These are phyloP conservation scores for Solanum hybrid DNA, from an alignment of 305 asterid species.

Conservation along the genomic window DNA sequence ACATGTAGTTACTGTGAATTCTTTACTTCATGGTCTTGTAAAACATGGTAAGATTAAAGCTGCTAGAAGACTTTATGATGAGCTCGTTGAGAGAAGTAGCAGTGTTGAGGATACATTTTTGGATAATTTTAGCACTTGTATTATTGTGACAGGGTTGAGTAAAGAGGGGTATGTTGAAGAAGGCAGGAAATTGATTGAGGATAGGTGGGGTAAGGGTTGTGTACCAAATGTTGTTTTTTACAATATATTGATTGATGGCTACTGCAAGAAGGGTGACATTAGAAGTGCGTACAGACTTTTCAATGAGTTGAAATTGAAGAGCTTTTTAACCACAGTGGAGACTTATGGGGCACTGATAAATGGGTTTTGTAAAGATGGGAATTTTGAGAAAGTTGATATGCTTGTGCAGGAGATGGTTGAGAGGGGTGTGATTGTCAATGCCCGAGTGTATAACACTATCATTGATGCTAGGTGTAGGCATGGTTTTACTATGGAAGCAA, in stretches of 20 bases:
- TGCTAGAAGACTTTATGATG: conserved; percentile 51
- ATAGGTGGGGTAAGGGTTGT: conserved; percentile 75
- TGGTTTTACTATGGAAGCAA: conserved; percentile 43
- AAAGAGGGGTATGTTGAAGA: conserved; percentile 63
- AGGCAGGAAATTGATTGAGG: conserved; percentile 62
- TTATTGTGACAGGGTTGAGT: conserved; percentile 72
- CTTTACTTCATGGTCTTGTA: conserved; percentile 69
- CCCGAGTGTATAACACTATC: conserved; percentile 47
- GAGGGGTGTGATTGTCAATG: conserved; percentile 41
- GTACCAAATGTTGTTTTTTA: conserved; percentile 75
- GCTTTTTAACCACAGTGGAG: conserved; percentile 59
- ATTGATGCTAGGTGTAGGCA: conserved; percentile 52
- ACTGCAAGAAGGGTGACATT: conserved; percentile 56
- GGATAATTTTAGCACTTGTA: conserved; percentile 75
- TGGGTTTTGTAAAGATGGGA: conserved; percentile 60
- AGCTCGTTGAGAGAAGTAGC: conserved; percentile 39
- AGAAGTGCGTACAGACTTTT: conserved; percentile 47
- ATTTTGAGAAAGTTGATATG: conserved; percentile 44
- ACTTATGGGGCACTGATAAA: conserved; percentile 73
- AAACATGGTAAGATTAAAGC: conserved; percentile 37
- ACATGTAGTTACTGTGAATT: conserved; percentile 53
- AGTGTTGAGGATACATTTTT: conserved; percentile 22
- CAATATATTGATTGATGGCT: conserved; percentile 76
- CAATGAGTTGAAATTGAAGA: conserved; percentile 56
- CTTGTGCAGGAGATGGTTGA: conserved; percentile 61